Evolutionary conservation across 805 yeast species (phyloP).

Genomic region (Wickerhamiella qilinensis): DNA sequence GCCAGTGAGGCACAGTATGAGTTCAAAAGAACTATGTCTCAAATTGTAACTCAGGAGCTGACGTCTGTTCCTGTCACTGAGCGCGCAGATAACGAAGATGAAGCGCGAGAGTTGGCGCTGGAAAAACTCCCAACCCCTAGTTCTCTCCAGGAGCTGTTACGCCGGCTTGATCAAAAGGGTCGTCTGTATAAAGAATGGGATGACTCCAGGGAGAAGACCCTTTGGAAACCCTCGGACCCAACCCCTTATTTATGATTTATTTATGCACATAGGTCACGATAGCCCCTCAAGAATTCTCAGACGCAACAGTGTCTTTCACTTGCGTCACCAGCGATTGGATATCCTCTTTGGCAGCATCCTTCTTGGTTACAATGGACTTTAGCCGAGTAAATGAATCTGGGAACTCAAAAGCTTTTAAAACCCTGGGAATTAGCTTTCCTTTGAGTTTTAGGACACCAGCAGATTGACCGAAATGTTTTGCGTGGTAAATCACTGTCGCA

Average conservation of each 20-base stretch:
- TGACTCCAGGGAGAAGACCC: conserved; percentile 7
- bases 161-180: conserved; percentile 22
- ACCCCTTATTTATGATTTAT: too few species aligned
- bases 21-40: conserved; percentile 15
- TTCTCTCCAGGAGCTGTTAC: conserved; percentile 15
- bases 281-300: too few species aligned
- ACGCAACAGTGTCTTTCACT: neutral
- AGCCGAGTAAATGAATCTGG: conserved; percentile 12
- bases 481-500: conserved; percentile 14
- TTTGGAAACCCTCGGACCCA: conserved; percentile 1
- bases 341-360: neutral
- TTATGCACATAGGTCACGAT: too few species aligned
- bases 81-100: conserved; percentile 12
- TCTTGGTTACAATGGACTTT: conserved; percentile 4
- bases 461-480: conserved; percentile 5
- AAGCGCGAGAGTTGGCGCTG: conserved; percentile 14
- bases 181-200: conserved; percentile 13
- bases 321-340: neutral
- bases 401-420: conserved; percentile 15
- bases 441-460: conserved; percentile 13
- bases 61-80: conserved; percentile 16
- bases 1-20: conserved; percentile 11
- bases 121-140: conserved; percentile 17
- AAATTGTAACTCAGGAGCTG: conserved; percentile 16
- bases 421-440: conserved; percentile 19